phyloP scores from a whole-genome alignment of 176 grass and related monocot species.

The Juncus inflexus region DNA sequence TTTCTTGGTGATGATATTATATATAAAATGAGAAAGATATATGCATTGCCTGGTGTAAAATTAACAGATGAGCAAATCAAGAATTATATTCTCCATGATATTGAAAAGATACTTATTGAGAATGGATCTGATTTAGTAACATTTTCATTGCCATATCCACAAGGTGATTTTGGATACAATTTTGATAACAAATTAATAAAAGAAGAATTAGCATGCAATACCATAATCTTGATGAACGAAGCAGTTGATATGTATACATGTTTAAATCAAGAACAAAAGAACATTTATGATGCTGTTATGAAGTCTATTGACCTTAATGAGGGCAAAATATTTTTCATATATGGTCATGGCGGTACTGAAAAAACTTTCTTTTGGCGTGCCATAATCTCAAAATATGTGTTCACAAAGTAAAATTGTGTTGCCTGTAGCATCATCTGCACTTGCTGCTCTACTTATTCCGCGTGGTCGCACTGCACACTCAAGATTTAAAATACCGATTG shows the following conservation, averaged over 20 bases:
- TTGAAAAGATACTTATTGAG: conserved; percentile 7
- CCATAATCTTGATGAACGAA: background rate
- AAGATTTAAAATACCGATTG: conserved; percentile 32
- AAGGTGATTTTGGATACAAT: background rate
- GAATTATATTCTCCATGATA: conserved; percentile 12
- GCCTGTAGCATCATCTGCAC: conserved; percentile 12
- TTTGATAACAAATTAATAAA: background rate
- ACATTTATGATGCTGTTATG: conserved; percentile 18
- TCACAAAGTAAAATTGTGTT: conserved; percentile 28
- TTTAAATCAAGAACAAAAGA: background rate
- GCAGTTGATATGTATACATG: background rate
- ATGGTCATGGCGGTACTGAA: conserved; percentile 18
- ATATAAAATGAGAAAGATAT: background rate
- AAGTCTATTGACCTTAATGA: background rate
- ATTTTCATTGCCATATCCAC: conserved; percentile 3
- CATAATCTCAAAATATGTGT: background rate
- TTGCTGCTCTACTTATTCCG: conserved; percentile 13
- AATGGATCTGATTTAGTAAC: background rate
- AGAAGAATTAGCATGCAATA: conserved; percentile 7
- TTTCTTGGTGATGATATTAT: conserved; percentile 23
- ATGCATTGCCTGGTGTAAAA: background rate
- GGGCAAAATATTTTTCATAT: conserved; percentile 23
- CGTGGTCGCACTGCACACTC: conserved; percentile 26
- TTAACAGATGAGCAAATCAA: background rate
- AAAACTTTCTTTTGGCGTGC: conserved; percentile 23